Evolutionary conservation across 371 early-diverging fungal species (phyloP).

Genomic region (Sporodiniella umbellata): DNA sequence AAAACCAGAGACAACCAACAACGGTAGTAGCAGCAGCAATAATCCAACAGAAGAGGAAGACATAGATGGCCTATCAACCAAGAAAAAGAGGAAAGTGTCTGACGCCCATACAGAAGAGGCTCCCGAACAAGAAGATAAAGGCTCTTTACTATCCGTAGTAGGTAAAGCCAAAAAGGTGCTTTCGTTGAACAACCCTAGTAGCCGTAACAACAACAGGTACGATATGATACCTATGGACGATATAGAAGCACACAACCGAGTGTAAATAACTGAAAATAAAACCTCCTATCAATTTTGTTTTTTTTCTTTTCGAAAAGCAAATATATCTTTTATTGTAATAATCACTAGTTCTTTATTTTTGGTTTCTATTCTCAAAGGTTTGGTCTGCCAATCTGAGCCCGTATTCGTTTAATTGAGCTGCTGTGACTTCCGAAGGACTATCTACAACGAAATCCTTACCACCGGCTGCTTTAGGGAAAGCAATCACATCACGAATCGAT

Average conservation of each 20-base stretch:
- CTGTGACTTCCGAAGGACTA: conserved; percentile 66
- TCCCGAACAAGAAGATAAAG: conserved; percentile 16
- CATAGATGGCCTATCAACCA: conserved; percentile 1
- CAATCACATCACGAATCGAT: conserved; percentile 89
- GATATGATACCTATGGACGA: conserved; percentile 39
- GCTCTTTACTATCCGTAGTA: conserved; percentile 31
- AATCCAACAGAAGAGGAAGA: conserved; percentile 3
- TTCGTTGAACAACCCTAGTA: conserved; percentile 16
- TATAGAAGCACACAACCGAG: conserved; percentile 7
- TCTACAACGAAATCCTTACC: conserved; percentile 84
- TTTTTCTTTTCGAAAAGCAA: neutral
- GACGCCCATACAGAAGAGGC: conserved; percentile 9
- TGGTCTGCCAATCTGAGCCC: conserved; percentile 39
- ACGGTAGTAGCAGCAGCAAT: conserved; percentile 12
- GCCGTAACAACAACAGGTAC: conserved; percentile 27
- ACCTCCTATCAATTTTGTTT: neutral
- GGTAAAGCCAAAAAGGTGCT: conserved; percentile 35
- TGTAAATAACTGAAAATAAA: neutral
- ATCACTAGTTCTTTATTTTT: neutral
- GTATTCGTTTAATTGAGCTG: conserved; percentile 68
- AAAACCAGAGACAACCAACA: neutral
- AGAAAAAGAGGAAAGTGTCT: conserved; percentile 17
- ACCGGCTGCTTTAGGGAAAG: conserved; percentile 85
- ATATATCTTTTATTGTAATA: too few species aligned
- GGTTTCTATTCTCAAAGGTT: neutral